Conservation (phyloP, 345 rosid species). For the Capsella bursapastoris region DNA sequence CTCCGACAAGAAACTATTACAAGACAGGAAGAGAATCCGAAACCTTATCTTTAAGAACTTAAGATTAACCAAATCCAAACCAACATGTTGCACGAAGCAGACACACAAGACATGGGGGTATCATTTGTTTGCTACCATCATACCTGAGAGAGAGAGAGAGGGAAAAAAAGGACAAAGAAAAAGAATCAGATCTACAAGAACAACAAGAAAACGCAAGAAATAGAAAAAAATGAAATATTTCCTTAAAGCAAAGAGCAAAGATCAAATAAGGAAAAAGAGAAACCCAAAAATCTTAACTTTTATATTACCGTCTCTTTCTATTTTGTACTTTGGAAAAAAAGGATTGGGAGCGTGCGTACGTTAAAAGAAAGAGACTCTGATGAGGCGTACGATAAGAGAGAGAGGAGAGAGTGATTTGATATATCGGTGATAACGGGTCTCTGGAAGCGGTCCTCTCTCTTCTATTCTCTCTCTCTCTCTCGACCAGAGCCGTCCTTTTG, state of each 20-base stretch:
- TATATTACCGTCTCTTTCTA: slow-evolving; percentile 26
- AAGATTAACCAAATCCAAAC: slow-evolving; percentile 43
- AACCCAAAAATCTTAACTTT: slow-evolving; percentile 11
- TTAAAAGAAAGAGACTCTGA: slow-evolving; percentile 23
- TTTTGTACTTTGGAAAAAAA: slow-evolving; percentile 13
- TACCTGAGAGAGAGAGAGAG: slow-evolving; percentile 26
- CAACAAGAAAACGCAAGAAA: slow-evolving; percentile 10
- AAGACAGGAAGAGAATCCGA: slow-evolving; percentile 37
- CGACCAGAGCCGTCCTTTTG: slow-evolving; percentile 42
- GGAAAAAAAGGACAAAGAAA: not conserved
- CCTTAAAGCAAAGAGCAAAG: slow-evolving; percentile 2
- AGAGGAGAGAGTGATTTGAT: slow-evolving; percentile 36
- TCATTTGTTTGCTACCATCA: slow-evolving; percentile 36
- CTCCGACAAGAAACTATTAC: slow-evolving; percentile 40
- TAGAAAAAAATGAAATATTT: not conserved
- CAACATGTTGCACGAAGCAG: slow-evolving; percentile 48
- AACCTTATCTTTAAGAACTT: slow-evolving; percentile 41
- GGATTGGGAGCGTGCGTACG: slow-evolving; percentile 35
- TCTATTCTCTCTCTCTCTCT: not conserved
- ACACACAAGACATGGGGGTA: slow-evolving; percentile 47
- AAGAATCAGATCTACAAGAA: slow-evolving; percentile 41
- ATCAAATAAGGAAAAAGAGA: slow-evolving; percentile 26
- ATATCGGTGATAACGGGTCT: slow-evolving; percentile 29
- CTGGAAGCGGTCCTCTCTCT: slow-evolving; percentile 38
- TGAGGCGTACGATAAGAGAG: slow-evolving; percentile 41